Conservation (phyloP, 2,329 filamentous ascomycete species). For the Elsinoe batatas region DNA sequence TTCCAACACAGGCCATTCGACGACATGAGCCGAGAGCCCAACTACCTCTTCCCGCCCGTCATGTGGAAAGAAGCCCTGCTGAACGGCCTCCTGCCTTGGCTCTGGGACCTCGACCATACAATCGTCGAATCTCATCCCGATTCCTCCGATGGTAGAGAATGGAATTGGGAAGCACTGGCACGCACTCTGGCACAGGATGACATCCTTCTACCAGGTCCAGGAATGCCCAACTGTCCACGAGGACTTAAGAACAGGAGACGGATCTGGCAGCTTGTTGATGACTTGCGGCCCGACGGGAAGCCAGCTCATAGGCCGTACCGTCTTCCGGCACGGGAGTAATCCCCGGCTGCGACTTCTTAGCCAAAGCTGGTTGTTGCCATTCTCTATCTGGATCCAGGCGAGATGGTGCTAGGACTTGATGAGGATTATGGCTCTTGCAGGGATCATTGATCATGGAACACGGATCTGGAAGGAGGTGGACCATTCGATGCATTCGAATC, state of each 20-base stretch:
- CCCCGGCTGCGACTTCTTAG: too few relatives aligned
- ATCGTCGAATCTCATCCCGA: neutral
- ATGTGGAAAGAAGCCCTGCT: neutral
- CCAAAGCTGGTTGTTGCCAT: too few relatives aligned
- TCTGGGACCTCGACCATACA: neutral
- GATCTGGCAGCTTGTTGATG: neutral
- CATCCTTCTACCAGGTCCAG: neutral
- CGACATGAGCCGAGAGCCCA: neutral
- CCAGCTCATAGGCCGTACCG: too few relatives aligned
- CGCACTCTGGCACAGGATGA: neutral
- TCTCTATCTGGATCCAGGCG: too few relatives aligned
- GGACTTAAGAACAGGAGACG: neutral
- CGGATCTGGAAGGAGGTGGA: too few relatives aligned
- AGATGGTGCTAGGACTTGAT: too few relatives aligned
- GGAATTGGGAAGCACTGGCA: neutral
- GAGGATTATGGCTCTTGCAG: too few relatives aligned
- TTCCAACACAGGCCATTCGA: neutral
- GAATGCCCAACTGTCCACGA: neutral
- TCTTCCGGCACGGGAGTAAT: too few relatives aligned
- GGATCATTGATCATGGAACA: too few relatives aligned
- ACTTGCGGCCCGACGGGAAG: neutral
- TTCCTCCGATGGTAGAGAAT: neutral
- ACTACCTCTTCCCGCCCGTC: neutral
- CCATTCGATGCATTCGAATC: too few relatives aligned
- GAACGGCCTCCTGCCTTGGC: neutral